phyloP scores from a whole-genome alignment of 768 basidiomycete genomes.

The Suillus plorans region DNA sequence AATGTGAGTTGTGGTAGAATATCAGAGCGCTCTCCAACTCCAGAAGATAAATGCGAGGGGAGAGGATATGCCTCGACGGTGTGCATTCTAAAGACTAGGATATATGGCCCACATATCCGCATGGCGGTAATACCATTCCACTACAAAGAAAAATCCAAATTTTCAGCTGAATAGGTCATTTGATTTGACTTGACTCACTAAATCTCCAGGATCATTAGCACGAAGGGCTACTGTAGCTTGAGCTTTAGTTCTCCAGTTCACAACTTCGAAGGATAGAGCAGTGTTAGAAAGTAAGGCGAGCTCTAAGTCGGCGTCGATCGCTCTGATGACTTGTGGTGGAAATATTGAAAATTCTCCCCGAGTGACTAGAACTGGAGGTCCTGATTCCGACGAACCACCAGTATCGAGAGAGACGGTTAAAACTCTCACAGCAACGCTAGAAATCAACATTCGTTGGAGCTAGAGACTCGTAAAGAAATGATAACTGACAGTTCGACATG shows the following conservation, averaged over 20 bases:
- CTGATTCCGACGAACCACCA: too few relatives aligned
- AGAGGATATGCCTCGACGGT: constrained; percentile 44
- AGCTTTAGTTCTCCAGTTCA: constrained; percentile 36
- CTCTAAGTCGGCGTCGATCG: constrained; percentile 33
- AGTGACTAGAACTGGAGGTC: neutral
- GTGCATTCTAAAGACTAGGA: constrained; percentile 53
- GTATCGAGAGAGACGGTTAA: constrained; percentile 7
- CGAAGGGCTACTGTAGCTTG: constrained; percentile 24
- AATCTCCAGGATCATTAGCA: constrained; percentile 28
- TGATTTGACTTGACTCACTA: constrained; percentile 24
- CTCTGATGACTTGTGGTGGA: constrained; percentile 26
- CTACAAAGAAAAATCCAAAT: constrained; percentile 17
- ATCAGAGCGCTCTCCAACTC: constrained; percentile 9
- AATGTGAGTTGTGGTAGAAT: constrained; percentile 21
- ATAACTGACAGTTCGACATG: constrained; percentile 14
- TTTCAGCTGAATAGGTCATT: neutral
- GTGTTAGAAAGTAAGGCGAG: constrained; percentile 32
- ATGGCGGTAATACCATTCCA: constrained; percentile 44
- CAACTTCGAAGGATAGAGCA: constrained; percentile 32
- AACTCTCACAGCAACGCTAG: neutral
- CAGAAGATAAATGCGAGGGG: constrained; percentile 16
- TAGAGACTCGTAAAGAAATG: neutral
- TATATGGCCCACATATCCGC: constrained; percentile 45
- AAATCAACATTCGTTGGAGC: neutral
- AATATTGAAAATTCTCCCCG: constrained; percentile 18